Evolutionary conservation across 2,329 filamentous ascomycete genomes (phyloP), one percentile per base, ranked within the genome.

Genomic region (Penicillium crustosum): DNA sequence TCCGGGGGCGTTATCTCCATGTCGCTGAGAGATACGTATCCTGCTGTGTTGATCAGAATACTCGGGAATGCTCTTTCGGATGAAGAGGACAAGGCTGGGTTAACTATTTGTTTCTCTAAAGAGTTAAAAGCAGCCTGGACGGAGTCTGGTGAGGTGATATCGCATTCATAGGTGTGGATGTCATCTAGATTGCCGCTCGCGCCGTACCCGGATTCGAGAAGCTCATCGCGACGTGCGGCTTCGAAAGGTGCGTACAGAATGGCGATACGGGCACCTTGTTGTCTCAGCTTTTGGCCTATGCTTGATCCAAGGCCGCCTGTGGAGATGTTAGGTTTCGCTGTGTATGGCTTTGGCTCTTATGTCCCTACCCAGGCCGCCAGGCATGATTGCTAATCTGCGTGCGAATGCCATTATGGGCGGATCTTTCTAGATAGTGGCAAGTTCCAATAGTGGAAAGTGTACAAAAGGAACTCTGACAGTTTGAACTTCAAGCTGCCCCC

Each of bases 231-330:
- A 9, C 71, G 70, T 33, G 67, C 54, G 1, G 75, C 71, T 62
- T 81, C 79, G 59, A 80, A 80, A 2, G 78, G 78, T 0, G 79
- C 79, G 51, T 81, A 81, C 0, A 81, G 67, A 15, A 81, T 73
- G 8, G 78, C 79, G 4, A 81, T 64, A 13, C 68, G 72, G 6
- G 77, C 76, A 6, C 78, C 78, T 59, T 77, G 71, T 4, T 74
- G 66, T 25, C 71, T 70, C 1, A 81, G 68, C 17, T 76, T 71
- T 50, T 73, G 67, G 43, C 76, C 79, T 3, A 78, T 78, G 36
- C 72, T 73, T 15, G 76, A 75, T 8, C 78, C 79, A 3, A 81
- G 70, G 4, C 79, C 79, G 19, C 70, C 70, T 73, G 41, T 13
- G 19, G 3, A 23, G 38, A 23, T 39, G 72, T 47, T 27, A 25